Base-by-base conservation (phyloP, 306 rosid genomes). In the Inga laurina region DNA sequence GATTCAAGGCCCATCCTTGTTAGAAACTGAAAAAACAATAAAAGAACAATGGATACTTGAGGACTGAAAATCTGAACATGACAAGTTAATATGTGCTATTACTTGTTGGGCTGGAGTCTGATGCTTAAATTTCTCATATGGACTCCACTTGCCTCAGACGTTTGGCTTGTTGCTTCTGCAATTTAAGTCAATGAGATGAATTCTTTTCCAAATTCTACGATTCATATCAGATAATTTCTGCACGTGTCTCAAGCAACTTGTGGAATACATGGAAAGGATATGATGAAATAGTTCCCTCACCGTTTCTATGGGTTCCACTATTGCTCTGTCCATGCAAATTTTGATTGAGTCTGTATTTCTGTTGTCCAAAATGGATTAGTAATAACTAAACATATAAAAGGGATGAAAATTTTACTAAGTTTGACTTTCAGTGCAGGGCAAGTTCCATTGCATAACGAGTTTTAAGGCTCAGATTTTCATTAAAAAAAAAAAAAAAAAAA, bases 261-360 rank as follows among this genome's bases (percentile, higher is more conserved):
- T 68, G 45, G 78, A 79, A 73, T 41, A 67, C 19, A 46, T 34
- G 52, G 34, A 73, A 85, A 75, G 4, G 37, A 64, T 39, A 52
- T 43, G 37, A 44, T 72, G 21, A 61, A 61, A 35, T 72, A 44
- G 32, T 76, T 59, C 14, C 34, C 85, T 88, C 85, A 94, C 97
- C 92, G 9, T 83, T 84, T 89, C 89, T 94, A 79, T 32, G 84
- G 77, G 75, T 65, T 76, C 86, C 84, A 81, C 82, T 75, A 68
- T 65, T 92, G 46, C 88, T 70, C 79, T 92, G 98, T 66, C 96
- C 97, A 48, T 89, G 91, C 82, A 89, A 82, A 82, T 82, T 90
- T 87, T 86, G 93, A 85, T 97, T 91, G 54, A 94, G 92, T 87
- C 98, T 94, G 81, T 93, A 94, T 83, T 94, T 94, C 97, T 94